Percentiles rank a stretch among this genome's conserved stretches.
phyloP scores from a whole-genome alignment of 208 protist species.

The Trypanosoma conorhini region DNA sequence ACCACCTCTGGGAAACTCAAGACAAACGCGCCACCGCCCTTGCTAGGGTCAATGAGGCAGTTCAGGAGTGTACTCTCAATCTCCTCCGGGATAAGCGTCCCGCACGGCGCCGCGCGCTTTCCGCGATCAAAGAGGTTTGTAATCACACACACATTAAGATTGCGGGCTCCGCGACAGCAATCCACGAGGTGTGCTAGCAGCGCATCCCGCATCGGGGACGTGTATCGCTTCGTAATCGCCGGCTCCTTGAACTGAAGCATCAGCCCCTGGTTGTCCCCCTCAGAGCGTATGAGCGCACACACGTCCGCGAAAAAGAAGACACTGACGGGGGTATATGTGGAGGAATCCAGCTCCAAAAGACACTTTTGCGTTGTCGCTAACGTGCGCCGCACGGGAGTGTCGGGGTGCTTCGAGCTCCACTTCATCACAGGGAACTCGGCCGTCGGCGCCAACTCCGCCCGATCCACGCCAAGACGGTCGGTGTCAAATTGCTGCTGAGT shows the following conservation, averaged over 20 bases:
- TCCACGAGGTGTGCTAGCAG: conserved; percentile 87
- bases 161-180: conserved; percentile 65
- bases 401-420: conserved; percentile 41
- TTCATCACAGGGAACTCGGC: conserved; percentile 87
- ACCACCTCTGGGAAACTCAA: conserved; percentile 39
- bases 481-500: conserved; percentile 54
- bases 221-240: conserved; percentile 65
- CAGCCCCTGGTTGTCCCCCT: conserved; percentile 85
- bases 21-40: conserved; percentile 15
- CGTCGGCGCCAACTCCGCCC: conserved; percentile 54
- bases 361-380: conserved; percentile 69
- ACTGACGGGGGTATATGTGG: conserved; percentile 79
- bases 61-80: conserved; percentile 87
- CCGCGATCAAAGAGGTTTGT: conserved; percentile 50
- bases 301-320: conserved; percentile 68
- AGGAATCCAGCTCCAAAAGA: conserved; percentile 89
- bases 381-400: conserved; percentile 56
- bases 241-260: conserved; percentile 80
- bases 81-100: conserved; percentile 58
- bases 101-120: conserved; percentile 66
- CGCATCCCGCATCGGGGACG: conserved; percentile 81
- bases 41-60: conserved; percentile 44
- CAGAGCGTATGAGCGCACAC: conserved; percentile 76
- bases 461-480: conserved; percentile 68
- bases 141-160: conserved; percentile 71